Evolutionary conservation across 1,284 basidiomycete species (phyloP).

Genomic region (Tilletia caries): DNA sequence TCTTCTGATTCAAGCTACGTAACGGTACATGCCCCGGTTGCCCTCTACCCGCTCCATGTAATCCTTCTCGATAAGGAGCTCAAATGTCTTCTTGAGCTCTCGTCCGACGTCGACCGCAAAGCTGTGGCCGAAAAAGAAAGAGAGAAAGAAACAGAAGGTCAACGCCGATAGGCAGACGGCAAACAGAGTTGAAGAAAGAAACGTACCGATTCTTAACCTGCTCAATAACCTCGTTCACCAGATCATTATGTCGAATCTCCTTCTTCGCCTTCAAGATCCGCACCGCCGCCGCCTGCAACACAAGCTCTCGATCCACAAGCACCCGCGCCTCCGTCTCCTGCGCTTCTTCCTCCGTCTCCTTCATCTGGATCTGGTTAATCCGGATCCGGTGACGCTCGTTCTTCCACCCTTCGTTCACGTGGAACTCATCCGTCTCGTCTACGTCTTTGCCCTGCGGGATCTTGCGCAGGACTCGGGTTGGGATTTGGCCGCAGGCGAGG

Average conservation of each 20-base stretch:
- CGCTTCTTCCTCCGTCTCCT: slow-evolving; percentile 86
- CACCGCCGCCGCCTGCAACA: slow-evolving; percentile 81
- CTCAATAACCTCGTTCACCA: slow-evolving; percentile 45
- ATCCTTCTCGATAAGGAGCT: slow-evolving; percentile 26
- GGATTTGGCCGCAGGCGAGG: slow-evolving; percentile 80
- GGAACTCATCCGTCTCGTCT: slow-evolving; percentile 70
- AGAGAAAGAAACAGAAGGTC: background rate
- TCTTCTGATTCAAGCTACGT: slow-evolving; percentile 37
- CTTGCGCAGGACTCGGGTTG: slow-evolving; percentile 73
- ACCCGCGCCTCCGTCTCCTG: slow-evolving; percentile 77
- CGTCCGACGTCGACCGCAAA: slow-evolving; percentile 38
- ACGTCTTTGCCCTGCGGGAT: slow-evolving; percentile 76
- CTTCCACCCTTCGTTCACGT: slow-evolving; percentile 77
- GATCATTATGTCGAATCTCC: slow-evolving; percentile 43
- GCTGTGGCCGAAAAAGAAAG: slow-evolving; percentile 21
- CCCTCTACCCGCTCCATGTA: slow-evolving; percentile 50
- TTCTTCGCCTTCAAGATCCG: slow-evolving; percentile 51
- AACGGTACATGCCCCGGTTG: slow-evolving; percentile 44
- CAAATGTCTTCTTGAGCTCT: slow-evolving; percentile 52
- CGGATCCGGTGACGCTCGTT: slow-evolving; percentile 76
- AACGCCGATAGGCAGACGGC: background rate
- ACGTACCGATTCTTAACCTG: slow-evolving; percentile 36
- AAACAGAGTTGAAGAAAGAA: background rate
- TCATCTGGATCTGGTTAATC: slow-evolving; percentile 94
- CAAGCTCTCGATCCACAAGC: slow-evolving; percentile 77